Percentiles rank a stretch among this genome's conserved stretches.
Conservation (phyloP, 2,329 filamentous ascomycete genomes). For the Pseudogymnoascus sp. region DNA sequence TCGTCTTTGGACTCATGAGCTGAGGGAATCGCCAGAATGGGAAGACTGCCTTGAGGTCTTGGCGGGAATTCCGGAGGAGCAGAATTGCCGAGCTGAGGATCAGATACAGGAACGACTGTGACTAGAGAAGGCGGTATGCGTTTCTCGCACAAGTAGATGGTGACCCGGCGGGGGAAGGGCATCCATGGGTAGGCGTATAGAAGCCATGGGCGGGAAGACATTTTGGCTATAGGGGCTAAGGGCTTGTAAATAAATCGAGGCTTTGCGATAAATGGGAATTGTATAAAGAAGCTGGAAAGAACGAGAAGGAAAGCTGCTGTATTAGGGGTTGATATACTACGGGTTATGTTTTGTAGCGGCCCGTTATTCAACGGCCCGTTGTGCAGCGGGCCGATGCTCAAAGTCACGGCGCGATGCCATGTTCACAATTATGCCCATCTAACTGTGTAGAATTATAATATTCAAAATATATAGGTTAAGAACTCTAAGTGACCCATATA, state of each 20-base stretch:
- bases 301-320: neutral
- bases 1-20: neutral
- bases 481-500: neutral
- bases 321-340: neutral
- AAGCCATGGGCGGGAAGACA: neutral
- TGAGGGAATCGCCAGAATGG: neutral
- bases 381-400: neutral
- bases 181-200: neutral
- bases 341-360: neutral
- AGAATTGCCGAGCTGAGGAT: neutral
- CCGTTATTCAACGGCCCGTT: neutral
- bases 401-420: neutral
- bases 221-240: neutral
- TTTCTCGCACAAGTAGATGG: neutral
- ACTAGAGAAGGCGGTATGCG: neutral
- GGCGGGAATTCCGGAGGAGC: neutral
- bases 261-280: neutral
- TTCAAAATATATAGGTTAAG: neutral
- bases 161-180: neutral
- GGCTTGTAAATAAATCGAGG: neutral
- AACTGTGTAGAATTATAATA: neutral
- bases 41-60: neutral
- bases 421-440: neutral
- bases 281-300: neutral
- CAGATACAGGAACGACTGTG: neutral